These are phyloP conservation scores for Stentor coeruleus DNA, from an alignment of 73 alveolate genomes.

Conservation along the genomic window DNA sequence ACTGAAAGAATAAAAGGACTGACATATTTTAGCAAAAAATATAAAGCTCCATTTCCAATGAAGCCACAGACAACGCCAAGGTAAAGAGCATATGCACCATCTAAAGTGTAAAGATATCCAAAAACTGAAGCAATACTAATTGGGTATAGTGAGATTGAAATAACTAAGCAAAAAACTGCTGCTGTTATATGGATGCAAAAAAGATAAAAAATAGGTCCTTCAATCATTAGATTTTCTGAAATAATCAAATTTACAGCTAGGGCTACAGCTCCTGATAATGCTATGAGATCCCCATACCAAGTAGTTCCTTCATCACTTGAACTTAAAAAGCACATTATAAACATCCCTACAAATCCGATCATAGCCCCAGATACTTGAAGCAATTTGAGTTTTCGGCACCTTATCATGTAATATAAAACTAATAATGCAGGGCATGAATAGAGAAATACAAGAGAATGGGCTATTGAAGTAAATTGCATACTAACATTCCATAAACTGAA, in stretches of 20 bases:
- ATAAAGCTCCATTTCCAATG: constrained; percentile 14
- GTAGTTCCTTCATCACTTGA: background rate
- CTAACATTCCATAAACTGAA: constrained; percentile 4
- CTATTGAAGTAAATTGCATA: background rate
- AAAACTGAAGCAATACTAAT: background rate
- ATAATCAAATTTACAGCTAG: background rate
- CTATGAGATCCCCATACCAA: constrained; percentile 23
- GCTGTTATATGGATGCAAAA: background rate
- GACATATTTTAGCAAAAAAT: background rate
- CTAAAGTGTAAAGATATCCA: background rate
- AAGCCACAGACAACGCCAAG: background rate
- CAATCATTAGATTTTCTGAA: background rate
- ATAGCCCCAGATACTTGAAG: background rate
- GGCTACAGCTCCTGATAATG: background rate
- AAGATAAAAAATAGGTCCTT: background rate
- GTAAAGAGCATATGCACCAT: background rate
- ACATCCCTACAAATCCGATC: background rate
- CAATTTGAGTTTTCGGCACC: background rate
- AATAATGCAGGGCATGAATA: background rate
- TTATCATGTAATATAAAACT: background rate
- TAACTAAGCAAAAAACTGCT: constrained; percentile 11
- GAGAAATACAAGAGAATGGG: constrained; percentile 5
- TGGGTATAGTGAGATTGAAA: background rate
- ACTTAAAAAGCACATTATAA: background rate
- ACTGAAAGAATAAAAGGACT: background rate